phyloP scores from a whole-genome alignment of 768 basidiomycete genomes.

The Tricholoma hemisulphureum region DNA sequence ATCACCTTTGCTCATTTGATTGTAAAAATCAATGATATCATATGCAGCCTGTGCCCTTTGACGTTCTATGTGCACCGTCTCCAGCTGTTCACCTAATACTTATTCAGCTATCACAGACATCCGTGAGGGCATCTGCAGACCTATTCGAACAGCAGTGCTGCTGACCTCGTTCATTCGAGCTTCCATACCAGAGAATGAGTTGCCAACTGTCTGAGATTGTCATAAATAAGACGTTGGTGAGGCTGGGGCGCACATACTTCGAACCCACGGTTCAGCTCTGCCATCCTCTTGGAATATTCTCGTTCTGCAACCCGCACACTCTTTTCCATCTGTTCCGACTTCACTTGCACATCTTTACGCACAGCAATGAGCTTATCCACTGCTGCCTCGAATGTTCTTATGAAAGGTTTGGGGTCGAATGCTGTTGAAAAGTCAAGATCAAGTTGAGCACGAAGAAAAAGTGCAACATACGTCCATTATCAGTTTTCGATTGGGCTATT shows the following conservation, averaged over 20 bases:
- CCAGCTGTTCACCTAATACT: slow-evolving; percentile 83
- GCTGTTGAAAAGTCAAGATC: slow-evolving; percentile 44
- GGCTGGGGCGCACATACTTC: slow-evolving; percentile 56
- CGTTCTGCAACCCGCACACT: slow-evolving; percentile 84
- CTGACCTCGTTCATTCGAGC: slow-evolving; percentile 90
- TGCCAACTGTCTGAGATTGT: slow-evolving; percentile 70
- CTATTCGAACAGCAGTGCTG: slow-evolving; percentile 90
- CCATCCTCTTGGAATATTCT: slow-evolving; percentile 92
- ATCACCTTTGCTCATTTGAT: slow-evolving; percentile 84
- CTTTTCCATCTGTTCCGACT: slow-evolving; percentile 91
- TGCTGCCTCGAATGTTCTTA: slow-evolving; percentile 86
- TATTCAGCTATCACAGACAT: slow-evolving; percentile 4
- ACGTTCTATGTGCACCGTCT: slow-evolving; percentile 88
- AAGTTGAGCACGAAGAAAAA: neutral
- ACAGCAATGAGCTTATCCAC: slow-evolving; percentile 86
- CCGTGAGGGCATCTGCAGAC: slow-evolving; percentile 38
- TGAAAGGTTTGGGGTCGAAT: slow-evolving; percentile 93
- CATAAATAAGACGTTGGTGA: slow-evolving; percentile 6
- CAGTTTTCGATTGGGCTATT: slow-evolving; percentile 80
- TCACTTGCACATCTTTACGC: slow-evolving; percentile 85
- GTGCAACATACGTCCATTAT: slow-evolving; percentile 64
- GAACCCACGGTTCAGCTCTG: slow-evolving; percentile 90
- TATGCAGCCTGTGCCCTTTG: slow-evolving; percentile 93
- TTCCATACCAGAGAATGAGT: slow-evolving; percentile 89
- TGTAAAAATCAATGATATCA: slow-evolving; percentile 91